Evolutionary conservation across 768 basidiomycete genomes (phyloP), one percentile per base, ranked within the genome.

Genomic region (Leccinum sublutescens): DNA sequence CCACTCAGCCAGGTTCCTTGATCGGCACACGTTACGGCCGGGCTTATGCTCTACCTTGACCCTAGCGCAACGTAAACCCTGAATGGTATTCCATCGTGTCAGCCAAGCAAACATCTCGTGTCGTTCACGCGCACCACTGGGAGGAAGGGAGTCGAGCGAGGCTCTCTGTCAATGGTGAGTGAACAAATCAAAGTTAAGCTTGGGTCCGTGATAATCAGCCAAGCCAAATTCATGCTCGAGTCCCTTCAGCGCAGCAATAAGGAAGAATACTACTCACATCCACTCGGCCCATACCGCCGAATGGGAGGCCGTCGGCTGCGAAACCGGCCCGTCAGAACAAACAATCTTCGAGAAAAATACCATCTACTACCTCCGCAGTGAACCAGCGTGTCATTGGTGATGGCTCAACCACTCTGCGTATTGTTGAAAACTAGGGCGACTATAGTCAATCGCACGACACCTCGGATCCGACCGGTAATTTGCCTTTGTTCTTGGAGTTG

Each of bases 381-480:
- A n/a, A 93, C 68, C 45, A 90, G 52, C 0, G 78, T 78, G 55
- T 95, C 92, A 63, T 94, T 94, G 15, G 83, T 84, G 17, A 88
- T 57, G 17, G 83, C 82, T 4, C 83, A 80, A 3, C 93, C 93
- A 58, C 88, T 90, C 61, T 79, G 81, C 0, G 93, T 94, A 65
- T 78, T 85, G 50, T 80, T 77, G 65, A 86, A 82, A 40, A 94
- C 88, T 91, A 15, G 5, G 23, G 40, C 23, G 38, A 36, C 61
- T 40, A 36, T 1, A 1, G 47, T 65, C 40, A 55, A 50, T 23
- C 29, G 3, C 25, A 3, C 27, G 17, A 29, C 11, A 6, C 21
- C 14, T 34, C 27, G 52, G 12, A 38, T 40, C 25, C 9, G 12
- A 54, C 49, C 3, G 1, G 10, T n/a, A 27, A 58, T 72, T 25